Base-by-base conservation (phyloP, 2,329 filamentous ascomycete species). In the Chaetothyriales sp. region DNA sequence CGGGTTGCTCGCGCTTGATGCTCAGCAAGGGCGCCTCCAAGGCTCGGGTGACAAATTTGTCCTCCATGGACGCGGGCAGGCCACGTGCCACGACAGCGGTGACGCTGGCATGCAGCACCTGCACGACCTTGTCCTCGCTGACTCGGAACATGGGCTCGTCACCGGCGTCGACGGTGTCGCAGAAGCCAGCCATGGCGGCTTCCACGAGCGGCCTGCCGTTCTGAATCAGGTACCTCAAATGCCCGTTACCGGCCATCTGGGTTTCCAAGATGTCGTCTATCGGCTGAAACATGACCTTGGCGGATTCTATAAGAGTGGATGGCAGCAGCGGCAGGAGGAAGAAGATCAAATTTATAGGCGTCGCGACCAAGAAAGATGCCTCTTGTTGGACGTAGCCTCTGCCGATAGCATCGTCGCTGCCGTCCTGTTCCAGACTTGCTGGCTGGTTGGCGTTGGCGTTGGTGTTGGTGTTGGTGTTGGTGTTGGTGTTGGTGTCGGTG, bases 91-190 rank as follows among this genome's bases (percentile, higher is more conserved):
- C 73, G 75, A 94, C 84, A 4, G 73, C 74, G 55, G 75, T 74
- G 4, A 89, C 88, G 66, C 95, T 97, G 18, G 67, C 63, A 5
- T 89, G 56, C 0, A 97, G 63, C 51, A 83, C 74, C 1, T 67
- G 63, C 5, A 84, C 62, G 0, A 95, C 75, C 64, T 89, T 94
- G 10, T 74, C 70, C 61, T 85, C 77, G 60, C 76, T 92, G 20
- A 94, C 70, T 10, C 88, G 80, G 67, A 85, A 95, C 86, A 95
- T 88, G 51, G 71, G 79, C 66, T 95, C 89, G 54, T 86, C 86
- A 13, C 85, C 86, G 0, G 85, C 86, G 33, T 92, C 84, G 9
- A 94, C 84, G 0, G 77, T 83, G 61, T 95, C 89, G 67, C 89
- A 94, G 4, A 92, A 74, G 1, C 72, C 74, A 1, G 73, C 75